Percentiles rank a stretch among this genome's conserved stretches.
Evolutionary conservation across 192 early-diverging fungal genomes (phyloP).

Genomic region (Borealophlyctis nickersoniae): DNA sequence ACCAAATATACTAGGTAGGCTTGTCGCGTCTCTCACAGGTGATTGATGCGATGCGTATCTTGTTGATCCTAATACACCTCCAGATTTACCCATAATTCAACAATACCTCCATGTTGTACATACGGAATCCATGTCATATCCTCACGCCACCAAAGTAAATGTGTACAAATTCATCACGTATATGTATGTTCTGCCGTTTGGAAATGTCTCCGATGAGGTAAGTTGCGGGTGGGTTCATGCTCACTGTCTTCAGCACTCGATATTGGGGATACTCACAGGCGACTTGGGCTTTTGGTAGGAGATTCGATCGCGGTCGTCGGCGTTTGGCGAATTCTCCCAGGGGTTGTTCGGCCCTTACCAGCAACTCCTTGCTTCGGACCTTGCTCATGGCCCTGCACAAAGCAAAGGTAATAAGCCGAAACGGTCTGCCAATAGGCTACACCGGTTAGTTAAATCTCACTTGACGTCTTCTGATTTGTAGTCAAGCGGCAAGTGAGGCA

Average conservation of each 20-base stretch:
- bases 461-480: too few species aligned
- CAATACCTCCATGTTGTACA: slow-evolving; percentile 12
- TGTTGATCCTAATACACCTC: too few species aligned
- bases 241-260: too few species aligned
- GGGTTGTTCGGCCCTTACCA: neutral
- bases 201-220: neutral
- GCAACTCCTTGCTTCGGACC: neutral
- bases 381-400: neutral
- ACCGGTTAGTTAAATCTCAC: too few species aligned
- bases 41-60: neutral
- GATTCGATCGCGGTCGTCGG: too few species aligned
- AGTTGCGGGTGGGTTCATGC: too few species aligned
- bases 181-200: slow-evolving; percentile 11
- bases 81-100: slow-evolving; percentile 6
- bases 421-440: too few species aligned
- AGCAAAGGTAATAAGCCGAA: neutral
- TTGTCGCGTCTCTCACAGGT: neutral
- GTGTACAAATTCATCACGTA: slow-evolving; percentile 17
- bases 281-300: too few species aligned
- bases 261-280: too few species aligned
- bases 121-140: neutral
- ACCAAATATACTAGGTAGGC: slow-evolving; percentile 11
- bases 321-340: neutral
- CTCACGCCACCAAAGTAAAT: neutral
- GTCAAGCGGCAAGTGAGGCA: neutral